Conservation (phyloP, 805 yeast genomes). For the Starmera amethionina region DNA sequence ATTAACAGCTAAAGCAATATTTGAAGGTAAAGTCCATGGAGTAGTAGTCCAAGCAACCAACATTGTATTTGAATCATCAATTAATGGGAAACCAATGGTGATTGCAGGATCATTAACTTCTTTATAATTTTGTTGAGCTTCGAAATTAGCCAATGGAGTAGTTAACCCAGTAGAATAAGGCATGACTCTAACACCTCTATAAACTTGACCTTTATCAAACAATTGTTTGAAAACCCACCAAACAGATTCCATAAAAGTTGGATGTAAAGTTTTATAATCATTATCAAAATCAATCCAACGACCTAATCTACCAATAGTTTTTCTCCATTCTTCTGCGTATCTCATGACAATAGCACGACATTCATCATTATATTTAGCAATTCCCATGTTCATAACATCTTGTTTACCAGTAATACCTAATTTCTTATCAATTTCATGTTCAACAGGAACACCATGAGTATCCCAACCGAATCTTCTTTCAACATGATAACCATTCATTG, state of each 20-base stretch:
- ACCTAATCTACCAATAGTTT: slow-evolving; percentile 87
- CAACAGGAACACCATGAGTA: slow-evolving; percentile 98
- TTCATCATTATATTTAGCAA: slow-evolving; percentile 87
- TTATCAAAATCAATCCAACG: slow-evolving; percentile 99
- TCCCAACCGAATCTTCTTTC: slow-evolving; percentile 99
- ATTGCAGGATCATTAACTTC: slow-evolving; percentile 97
- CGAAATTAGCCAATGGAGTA: slow-evolving; percentile 93
- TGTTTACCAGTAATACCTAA: slow-evolving; percentile 87
- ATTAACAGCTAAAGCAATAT: slow-evolving; percentile 84
- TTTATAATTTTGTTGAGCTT: slow-evolving; percentile 97
- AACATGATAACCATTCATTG: slow-evolving; percentile 94
- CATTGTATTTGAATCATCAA: slow-evolving; percentile 70
- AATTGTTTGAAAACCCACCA: slow-evolving; percentile 98
- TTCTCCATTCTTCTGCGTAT: slow-evolving; percentile 91
- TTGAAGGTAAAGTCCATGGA: slow-evolving; percentile 98
- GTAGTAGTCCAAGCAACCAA: slow-evolving; percentile 99
- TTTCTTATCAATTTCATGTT: slow-evolving; percentile 97
- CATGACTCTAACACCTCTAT: slow-evolving; percentile 95
- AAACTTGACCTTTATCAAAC: slow-evolving; percentile 77
- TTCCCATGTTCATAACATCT: slow-evolving; percentile 91
- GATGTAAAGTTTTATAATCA: slow-evolving; percentile 94
- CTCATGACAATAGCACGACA: slow-evolving; percentile 97
- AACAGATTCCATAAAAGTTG: slow-evolving; percentile 93
- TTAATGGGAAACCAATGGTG: slow-evolving; percentile 77
- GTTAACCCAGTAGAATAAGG: slow-evolving; percentile 97